Conservation (phyloP, 2,329 filamentous ascomycete genomes). For the Fusarium ambrosium region DNA sequence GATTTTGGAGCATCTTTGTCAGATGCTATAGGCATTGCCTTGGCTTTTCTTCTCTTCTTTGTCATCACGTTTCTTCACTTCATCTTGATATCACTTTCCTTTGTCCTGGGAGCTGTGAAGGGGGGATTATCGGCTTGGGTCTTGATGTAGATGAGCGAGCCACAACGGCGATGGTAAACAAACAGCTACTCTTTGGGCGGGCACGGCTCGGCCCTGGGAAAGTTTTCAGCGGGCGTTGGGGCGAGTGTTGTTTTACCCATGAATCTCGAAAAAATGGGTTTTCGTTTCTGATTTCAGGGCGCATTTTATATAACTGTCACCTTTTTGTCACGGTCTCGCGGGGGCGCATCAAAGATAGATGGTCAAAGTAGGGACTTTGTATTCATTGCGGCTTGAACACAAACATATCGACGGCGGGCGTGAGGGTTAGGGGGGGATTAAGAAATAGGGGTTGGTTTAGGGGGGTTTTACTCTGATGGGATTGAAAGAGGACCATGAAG, state of each 20-base stretch:
- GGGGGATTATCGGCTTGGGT: conserved; percentile 1
- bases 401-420: conserved; percentile 4
- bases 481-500: conserved; percentile 11
- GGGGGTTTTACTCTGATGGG: background rate
- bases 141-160: conserved; percentile 34
- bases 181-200: conserved; percentile 20
- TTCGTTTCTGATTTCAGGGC: conserved; percentile 18
- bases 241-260: conserved; percentile 9
- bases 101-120: conserved; percentile 16
- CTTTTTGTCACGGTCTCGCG: conserved; percentile 15
- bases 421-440: background rate
- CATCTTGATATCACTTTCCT: conserved; percentile 20
- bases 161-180: conserved; percentile 29
- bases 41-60: conserved; percentile 5
- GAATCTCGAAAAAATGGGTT: background rate
- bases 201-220: conserved; percentile 21
- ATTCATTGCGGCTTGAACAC: conserved; percentile 25
- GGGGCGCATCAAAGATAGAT: conserved; percentile 36
- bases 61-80: background rate
- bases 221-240: conserved; percentile 44
- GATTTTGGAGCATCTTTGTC: background rate
- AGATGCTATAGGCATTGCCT: background rate
- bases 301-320: conserved; percentile 21
- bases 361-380: conserved; percentile 19
- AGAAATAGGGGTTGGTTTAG: background rate